Base-by-base conservation (phyloP, 148 eudicot genomes). In the Vaccinium darrowii region DNA sequence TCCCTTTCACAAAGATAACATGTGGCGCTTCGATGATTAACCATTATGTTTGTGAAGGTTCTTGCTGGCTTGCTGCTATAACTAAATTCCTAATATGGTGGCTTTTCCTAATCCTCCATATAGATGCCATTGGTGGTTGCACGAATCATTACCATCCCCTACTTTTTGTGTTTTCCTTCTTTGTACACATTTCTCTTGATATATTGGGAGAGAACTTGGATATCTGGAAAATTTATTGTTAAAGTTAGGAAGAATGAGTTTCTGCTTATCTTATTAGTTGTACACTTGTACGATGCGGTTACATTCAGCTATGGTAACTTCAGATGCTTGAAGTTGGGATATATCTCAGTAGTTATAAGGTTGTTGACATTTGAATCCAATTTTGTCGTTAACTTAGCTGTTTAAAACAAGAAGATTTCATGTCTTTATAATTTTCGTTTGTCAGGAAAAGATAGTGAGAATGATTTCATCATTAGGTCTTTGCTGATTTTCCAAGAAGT, bases 61-160 rank as follows among this genome's bases (percentile, higher is more conserved):
- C 54, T 81, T 43, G 73, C 83, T n/a, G 18, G 57, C 54, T 81
- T 43, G 73, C 83, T n/a, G 18, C 75, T 43, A 65, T 1, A 81
- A 63, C n/a, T 57, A 57, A 12, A 56, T n/a, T 56, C n/a, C 25
- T 75, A 39, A 79, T 23, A 54, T 78, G 2, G 51, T 30, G 82
- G n/a, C 51, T 79, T 57, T 54, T 25, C 33, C 11, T 36, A 80
- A 85, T 69, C 43, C 13, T 57, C 16, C 53, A n/a, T 30, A 19
- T 85, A 58, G 36, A 62, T 81, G 54, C 74, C 75, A 43, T 81
- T 0, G 47, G 56, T 81, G 74, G 53, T 63, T 62, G 54, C 53
- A 47, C 23, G 11, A 63, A 23, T 60, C 36, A 30, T 43, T n/a
- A 57, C n/a, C 5, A 4, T 18, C 69, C 16, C 2, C 25, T 25